Percentiles rank a stretch among this genome's conserved stretches.
phyloP scores from a whole-genome alignment of 2,329 filamentous ascomycete genomes.

The Cladosporium cucumerinum region DNA sequence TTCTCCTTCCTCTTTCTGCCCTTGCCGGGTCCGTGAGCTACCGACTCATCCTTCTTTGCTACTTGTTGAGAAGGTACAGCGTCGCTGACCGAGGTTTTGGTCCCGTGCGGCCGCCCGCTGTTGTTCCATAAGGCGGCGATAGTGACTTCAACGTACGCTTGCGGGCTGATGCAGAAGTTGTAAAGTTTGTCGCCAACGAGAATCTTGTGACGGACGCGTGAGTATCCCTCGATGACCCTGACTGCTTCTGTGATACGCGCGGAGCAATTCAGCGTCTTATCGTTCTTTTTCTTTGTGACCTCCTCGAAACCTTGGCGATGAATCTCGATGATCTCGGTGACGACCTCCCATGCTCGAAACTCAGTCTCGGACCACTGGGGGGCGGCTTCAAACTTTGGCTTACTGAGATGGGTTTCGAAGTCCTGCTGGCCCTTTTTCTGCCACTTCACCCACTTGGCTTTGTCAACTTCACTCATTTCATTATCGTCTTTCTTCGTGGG shows the following conservation, averaged over 20 bases:
- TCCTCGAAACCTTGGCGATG: not conserved
- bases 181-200: not conserved
- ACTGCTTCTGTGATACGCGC: not conserved
- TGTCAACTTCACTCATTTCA: not conserved
- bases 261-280: not conserved
- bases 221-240: not conserved
- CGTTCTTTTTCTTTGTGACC: not conserved
- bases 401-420: not conserved
- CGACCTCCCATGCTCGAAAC: not conserved
- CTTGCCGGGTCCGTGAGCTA: not conserved
- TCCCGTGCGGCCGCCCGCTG: not conserved
- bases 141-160: not conserved
- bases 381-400: not conserved
- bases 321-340: not conserved
- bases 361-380: not conserved
- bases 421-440: not conserved
- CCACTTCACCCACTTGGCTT: not conserved
- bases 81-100: not conserved
- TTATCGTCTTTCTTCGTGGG: not conserved
- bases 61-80: not conserved
- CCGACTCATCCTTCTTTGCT: not conserved
- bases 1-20: not conserved
- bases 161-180: not conserved
- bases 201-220: not conserved
- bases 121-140: not conserved